phyloP scores from a whole-genome alignment of 75 land plant species.

The Pinus albicaulis region DNA sequence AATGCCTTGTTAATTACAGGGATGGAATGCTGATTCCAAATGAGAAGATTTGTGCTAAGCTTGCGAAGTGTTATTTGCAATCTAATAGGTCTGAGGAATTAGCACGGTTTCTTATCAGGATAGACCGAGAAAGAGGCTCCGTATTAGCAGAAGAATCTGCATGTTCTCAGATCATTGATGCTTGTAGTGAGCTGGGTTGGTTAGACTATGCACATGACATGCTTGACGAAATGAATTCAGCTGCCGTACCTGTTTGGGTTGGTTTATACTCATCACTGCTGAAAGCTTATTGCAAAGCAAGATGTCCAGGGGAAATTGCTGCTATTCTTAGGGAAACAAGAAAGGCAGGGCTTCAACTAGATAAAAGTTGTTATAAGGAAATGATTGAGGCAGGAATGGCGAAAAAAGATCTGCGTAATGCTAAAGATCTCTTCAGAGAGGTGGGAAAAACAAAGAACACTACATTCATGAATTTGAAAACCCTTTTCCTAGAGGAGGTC shows the following conservation, averaged over 20 bases:
- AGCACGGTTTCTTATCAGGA: conserved; percentile 34
- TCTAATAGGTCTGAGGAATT: conserved; percentile 24
- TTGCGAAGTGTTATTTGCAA: conserved; percentile 30
- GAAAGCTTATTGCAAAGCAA: conserved; percentile 35
- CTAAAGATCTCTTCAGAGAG: conserved; percentile 21
- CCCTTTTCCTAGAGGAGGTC: conserved; percentile 8
- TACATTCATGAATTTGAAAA: background rate
- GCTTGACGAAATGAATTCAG: conserved; percentile 45
- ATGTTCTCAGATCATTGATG: conserved; percentile 40
- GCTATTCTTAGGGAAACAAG: conserved; percentile 36
- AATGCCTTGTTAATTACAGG: conserved; percentile 17
- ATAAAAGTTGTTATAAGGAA: conserved; percentile 6
- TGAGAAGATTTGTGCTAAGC: conserved; percentile 31
- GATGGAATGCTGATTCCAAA: conserved; percentile 38
- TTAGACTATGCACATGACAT: conserved; percentile 70
- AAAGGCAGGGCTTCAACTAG: conserved; percentile 22
- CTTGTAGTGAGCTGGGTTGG: conserved; percentile 53
- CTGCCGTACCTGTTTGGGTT: conserved; percentile 13
- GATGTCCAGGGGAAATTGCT: conserved; percentile 28
- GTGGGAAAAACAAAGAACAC: conserved; percentile 4
- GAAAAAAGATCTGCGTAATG: conserved; percentile 14
- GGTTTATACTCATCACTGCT: conserved; percentile 34
- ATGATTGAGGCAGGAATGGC: background rate
- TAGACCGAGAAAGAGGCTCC: conserved; percentile 20
- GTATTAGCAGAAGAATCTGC: conserved; percentile 8